Evolutionary conservation across 2,329 filamentous ascomycete genomes (phyloP).

Genomic region (Fusarium continuum): DNA sequence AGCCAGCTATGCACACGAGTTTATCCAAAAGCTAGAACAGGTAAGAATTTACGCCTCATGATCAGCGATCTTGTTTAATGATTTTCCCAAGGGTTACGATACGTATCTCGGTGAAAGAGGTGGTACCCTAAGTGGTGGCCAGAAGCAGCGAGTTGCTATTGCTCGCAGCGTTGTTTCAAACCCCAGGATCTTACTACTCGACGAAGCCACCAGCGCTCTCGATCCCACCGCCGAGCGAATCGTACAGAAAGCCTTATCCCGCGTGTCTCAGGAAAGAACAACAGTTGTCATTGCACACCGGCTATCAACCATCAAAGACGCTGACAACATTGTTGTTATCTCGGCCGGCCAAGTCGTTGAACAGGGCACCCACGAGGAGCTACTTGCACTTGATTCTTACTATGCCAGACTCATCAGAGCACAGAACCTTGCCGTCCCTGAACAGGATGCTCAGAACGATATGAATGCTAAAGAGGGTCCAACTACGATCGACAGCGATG

Average conservation of each 20-base stretch:
- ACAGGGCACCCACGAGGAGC: slow-evolving; percentile 37
- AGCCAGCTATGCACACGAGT: slow-evolving; percentile 38
- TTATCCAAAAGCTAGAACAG: slow-evolving; percentile 33
- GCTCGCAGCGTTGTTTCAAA: slow-evolving; percentile 69
- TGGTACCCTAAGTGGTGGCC: slow-evolving; percentile 58
- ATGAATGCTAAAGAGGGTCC: not conserved
- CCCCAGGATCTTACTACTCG: slow-evolving; percentile 68
- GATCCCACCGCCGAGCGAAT: slow-evolving; percentile 53
- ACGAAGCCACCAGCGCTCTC: slow-evolving; percentile 70
- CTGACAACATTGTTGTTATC: slow-evolving; percentile 43
- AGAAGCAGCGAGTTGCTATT: slow-evolving; percentile 71
- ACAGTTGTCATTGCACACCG: slow-evolving; percentile 70
- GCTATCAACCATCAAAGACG: slow-evolving; percentile 49
- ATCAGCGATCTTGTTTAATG: not conserved
- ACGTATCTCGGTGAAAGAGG: slow-evolving; percentile 41
- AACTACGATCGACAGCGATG: not conserved
- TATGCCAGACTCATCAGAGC: slow-evolving; percentile 37
- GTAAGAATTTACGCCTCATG: not conserved
- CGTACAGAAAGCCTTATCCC: slow-evolving; percentile 62
- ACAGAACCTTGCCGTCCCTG: slow-evolving; percentile 18
- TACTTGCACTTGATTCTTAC: slow-evolving; percentile 12
- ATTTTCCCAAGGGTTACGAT: slow-evolving; percentile 21
- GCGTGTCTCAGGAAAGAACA: slow-evolving; percentile 62
- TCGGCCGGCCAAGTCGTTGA: slow-evolving; percentile 28
- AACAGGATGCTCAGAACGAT: not conserved